A percentile compares a stretch with the other conserved stretches of the same genome.
These are phyloP conservation scores for Geranium rotundifolium DNA, from an alignment of 345 rosid genomes.

Conservation along the genomic window DNA sequence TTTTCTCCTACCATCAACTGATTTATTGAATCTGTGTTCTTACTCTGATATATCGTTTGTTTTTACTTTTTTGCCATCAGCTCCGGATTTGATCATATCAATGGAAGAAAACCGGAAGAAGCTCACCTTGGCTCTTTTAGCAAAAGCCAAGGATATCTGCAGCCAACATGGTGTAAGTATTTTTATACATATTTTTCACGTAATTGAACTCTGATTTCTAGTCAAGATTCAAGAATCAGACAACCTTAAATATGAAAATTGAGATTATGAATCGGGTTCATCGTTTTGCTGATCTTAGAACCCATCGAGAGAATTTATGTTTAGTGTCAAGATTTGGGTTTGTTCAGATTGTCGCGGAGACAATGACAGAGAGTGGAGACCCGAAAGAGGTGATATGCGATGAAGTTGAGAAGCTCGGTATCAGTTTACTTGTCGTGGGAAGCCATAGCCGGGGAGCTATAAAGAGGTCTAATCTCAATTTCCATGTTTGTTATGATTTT, in stretches of 20 bases:
- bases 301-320: background rate
- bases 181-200: background rate
- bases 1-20: background rate
- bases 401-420: constrained; percentile 30
- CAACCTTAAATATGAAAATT: too few relatives aligned
- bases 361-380: constrained; percentile 35
- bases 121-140: constrained; percentile 21
- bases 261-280: too few relatives aligned
- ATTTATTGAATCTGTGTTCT: too few relatives aligned
- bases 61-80: constrained; percentile 18
- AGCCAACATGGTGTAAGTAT: constrained; percentile 36
- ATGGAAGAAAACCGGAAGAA: constrained; percentile 45
- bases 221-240: too few relatives aligned
- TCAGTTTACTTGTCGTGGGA: constrained; percentile 38
- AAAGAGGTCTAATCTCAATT: constrained; percentile 31
- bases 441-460: constrained; percentile 43
- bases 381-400: constrained; percentile 38
- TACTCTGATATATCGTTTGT: background rate
- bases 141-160: constrained; percentile 36
- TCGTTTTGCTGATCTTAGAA: too few relatives aligned
- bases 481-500: too few relatives aligned
- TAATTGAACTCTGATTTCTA: background rate
- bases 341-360: constrained; percentile 39
- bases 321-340: background rate
- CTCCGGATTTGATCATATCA: constrained; percentile 36